phyloP scores from a whole-genome alignment of 177 flowering plant genomes.

The Vitis hybrid region DNA sequence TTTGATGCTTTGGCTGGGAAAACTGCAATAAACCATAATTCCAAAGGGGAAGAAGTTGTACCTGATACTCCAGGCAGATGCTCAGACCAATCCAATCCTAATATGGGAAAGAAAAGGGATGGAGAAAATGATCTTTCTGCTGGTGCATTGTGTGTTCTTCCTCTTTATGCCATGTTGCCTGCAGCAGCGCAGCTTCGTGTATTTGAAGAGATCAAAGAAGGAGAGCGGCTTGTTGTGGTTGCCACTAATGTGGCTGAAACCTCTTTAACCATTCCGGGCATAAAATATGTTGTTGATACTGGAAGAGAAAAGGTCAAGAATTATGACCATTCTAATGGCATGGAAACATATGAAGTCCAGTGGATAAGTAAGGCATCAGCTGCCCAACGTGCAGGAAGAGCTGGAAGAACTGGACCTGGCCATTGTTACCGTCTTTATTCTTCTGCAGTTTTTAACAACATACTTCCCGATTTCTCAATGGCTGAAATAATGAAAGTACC shows the following conservation, averaged over 20 bases:
- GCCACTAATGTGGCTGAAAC: constrained; percentile 88
- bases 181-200: constrained; percentile 86
- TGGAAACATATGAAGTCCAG: constrained; percentile 82
- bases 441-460: constrained; percentile 73
- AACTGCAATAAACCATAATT: constrained; percentile 13
- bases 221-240: constrained; percentile 87
- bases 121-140: constrained; percentile 16
- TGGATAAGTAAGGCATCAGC: constrained; percentile 99
- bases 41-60: constrained; percentile 16
- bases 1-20: constrained; percentile 71
- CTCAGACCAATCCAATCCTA: constrained; percentile 13
- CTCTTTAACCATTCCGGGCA: constrained; percentile 73
- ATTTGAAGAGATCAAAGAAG: constrained; percentile 71
- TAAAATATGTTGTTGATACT: constrained; percentile 76
- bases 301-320: constrained; percentile 92
- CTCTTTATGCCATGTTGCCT: constrained; percentile 96
- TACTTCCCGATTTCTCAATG: constrained; percentile 66
- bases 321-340: constrained; percentile 75
- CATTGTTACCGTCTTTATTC: constrained; percentile 96
- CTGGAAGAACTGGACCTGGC: constrained; percentile 99
- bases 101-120: constrained; percentile 13
- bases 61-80: constrained; percentile 18
- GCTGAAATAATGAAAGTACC: constrained; percentile 90
- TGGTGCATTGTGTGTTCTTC: constrained; percentile 65
- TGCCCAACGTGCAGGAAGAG: constrained; percentile 95